Conservation (phyloP, 108 stramenopile species). For the Pseudonitzschia delicatissima region DNA sequence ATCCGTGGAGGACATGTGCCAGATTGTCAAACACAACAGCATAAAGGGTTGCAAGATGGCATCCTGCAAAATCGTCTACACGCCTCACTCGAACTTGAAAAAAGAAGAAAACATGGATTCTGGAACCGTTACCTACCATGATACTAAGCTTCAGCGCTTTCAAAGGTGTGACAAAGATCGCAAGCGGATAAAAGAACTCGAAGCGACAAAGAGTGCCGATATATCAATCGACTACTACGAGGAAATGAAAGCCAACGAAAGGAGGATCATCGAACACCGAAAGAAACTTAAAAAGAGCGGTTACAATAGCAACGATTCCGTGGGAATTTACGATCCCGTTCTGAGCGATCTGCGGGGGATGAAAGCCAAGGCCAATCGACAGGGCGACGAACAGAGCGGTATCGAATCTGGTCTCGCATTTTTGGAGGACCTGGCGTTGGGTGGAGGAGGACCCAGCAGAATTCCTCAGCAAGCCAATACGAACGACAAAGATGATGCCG, state of each 20-base stretch:
- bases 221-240: slow-evolving; percentile 10
- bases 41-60: slow-evolving; percentile 77
- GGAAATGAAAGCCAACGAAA: slow-evolving; percentile 25
- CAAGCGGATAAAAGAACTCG: slow-evolving; percentile 63
- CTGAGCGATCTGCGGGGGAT: slow-evolving; percentile 2
- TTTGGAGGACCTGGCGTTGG: slow-evolving; percentile 11
- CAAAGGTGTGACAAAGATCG: slow-evolving; percentile 72
- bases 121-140: slow-evolving; percentile 79
- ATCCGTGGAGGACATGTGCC: slow-evolving; percentile 62
- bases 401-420: slow-evolving; percentile 20
- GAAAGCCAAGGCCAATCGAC: slow-evolving; percentile 13
- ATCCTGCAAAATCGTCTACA: slow-evolving; percentile 66
- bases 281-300: neutral
- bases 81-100: slow-evolving; percentile 83
- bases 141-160: slow-evolving; percentile 79
- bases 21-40: slow-evolving; percentile 80
- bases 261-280: slow-evolving; percentile 13
- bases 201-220: slow-evolving; percentile 49
- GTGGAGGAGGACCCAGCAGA: neutral
- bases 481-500: neutral
- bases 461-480: neutral
- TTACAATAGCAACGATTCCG: no score
- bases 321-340: slow-evolving; percentile 19
- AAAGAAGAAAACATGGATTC: slow-evolving; percentile 76
- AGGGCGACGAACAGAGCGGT: slow-evolving; percentile 21